Conservation (phyloP, 768 basidiomycete species). For the Tephrocybe rancida region DNA sequence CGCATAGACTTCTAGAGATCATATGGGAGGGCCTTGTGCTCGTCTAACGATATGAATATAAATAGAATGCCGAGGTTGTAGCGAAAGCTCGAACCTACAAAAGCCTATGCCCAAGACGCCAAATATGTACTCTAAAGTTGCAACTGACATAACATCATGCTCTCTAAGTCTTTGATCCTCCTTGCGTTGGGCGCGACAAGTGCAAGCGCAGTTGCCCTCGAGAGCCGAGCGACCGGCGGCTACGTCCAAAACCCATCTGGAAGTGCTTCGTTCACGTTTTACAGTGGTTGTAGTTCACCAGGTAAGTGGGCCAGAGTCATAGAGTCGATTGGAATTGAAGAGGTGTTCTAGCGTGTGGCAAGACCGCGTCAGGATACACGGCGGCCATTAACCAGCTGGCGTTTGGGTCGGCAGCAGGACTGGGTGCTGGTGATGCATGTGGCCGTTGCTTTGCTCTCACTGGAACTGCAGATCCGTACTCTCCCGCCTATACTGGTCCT, state of each 20-base stretch:
- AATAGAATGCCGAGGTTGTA: constrained; percentile 15
- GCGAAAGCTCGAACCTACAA: constrained; percentile 14
- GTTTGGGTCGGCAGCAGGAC: constrained; percentile 51
- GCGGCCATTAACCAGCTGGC: constrained; percentile 61
- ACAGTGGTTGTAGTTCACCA: constrained; percentile 50
- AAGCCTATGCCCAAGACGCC: neutral
- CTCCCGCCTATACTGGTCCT: constrained; percentile 49
- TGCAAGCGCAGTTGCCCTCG: constrained; percentile 26
- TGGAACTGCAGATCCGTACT: constrained; percentile 51
- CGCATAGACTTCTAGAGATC: neutral
- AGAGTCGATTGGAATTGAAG: neutral
- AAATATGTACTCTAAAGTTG: neutral
- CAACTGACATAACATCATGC: constrained; percentile 16
- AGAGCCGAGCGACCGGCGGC: constrained; percentile 44
- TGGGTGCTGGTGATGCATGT: constrained; percentile 60
- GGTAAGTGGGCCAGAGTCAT: constrained; percentile 30
- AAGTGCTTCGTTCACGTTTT: constrained; percentile 57
- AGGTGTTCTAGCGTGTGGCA: constrained; percentile 49
- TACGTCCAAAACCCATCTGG: constrained; percentile 58
- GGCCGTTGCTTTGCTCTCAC: constrained; percentile 63
- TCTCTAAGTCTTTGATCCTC: constrained; percentile 20
- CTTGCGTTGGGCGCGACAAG: constrained; percentile 20
- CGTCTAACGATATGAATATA: neutral
- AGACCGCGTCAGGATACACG: constrained; percentile 48
- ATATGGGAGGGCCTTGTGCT: neutral